Evolutionary conservation across 164 flowering plant genomes (phyloP), one percentile per base, ranked within the genome.

Genomic region (Akebia trifoliata): DNA sequence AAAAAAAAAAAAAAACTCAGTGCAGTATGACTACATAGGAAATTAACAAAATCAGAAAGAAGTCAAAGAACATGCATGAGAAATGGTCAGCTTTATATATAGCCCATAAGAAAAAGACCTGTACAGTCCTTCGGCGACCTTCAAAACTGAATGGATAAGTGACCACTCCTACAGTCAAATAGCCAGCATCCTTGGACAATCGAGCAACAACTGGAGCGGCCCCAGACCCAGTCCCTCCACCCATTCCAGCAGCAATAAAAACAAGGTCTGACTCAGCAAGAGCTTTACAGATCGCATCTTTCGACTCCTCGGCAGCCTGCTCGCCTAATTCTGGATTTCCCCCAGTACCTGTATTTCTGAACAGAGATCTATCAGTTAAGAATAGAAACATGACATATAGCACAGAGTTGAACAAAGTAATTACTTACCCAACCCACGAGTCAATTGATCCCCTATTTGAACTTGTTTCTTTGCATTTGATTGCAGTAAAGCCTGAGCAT

Each of bases 211-310:
- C 72, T 0, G 69, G 69, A 44, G 69, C 72, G 12, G 69, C 72
- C 31, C 72, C 72, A 48, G 72, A 64, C 20, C 72, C 72, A 28
- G 72, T 69, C 29, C 72, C 65, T 18, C 69, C 69, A 10, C 72
- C 72, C 69, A 69, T 69, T 43, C 69, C 69, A 51, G 69, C 68
- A 15, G 72, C 67, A 46, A 68, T 58, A 52, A 68, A 68, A 28
- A 68, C 72, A 44, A 58, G 67, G 39, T 68, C 67, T 3, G 72
- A 62, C 8, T 62, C 49, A 11, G 67, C 59, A 58, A 68, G 72
- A 21, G 58, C 63, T 63, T 52, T 60, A 38, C 40, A 45, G 24
- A 68, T 61, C 26, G 72, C 72, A 58, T 24, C 46, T 47, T 62
- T 68, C 2, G 67, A 68, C 54, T 67, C 71, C 59, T 62, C 67